A percentile compares a stretch with the other conserved stretches of the same genome.
Evolutionary conservation across 1,284 basidiomycete genomes (phyloP).

Genomic region (Fomitiporia mediterranea): DNA sequence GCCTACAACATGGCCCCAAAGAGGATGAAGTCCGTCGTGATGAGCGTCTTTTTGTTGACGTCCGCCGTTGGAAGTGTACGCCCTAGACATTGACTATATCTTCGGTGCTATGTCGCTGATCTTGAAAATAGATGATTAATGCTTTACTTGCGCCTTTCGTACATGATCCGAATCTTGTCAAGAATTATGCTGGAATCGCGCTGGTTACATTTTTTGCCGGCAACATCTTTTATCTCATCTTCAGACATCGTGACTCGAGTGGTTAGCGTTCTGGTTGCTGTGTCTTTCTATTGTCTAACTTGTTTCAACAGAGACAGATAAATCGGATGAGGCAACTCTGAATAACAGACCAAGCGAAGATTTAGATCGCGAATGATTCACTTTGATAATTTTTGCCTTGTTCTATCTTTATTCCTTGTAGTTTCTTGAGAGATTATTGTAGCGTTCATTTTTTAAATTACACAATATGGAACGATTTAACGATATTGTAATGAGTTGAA

Average conservation of each 20-base stretch:
- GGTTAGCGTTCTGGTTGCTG: constrained; percentile 11
- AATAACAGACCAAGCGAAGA: not conserved
- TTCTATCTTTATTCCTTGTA: not conserved
- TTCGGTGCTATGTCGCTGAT: not conserved
- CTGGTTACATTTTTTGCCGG: constrained; percentile 32
- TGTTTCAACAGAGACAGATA: not conserved
- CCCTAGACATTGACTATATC: not conserved
- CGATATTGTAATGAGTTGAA: too few relatives aligned
- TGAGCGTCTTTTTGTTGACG: constrained; percentile 51
- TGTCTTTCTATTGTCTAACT: not conserved
- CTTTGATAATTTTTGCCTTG: not conserved
- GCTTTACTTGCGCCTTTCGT: constrained; percentile 25
- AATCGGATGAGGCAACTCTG: not conserved
- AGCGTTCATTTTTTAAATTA: too few relatives aligned
- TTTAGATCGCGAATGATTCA: not conserved
- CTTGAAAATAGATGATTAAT: constrained; percentile 10
- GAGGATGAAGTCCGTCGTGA: constrained; percentile 52
- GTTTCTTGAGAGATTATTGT: not conserved
- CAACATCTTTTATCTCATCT: constrained; percentile 32
- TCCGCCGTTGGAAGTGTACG: constrained; percentile 35
- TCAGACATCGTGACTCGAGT: constrained; percentile 28
- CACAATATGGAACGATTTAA: too few relatives aligned
- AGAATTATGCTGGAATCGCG: constrained; percentile 35
- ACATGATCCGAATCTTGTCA: constrained; percentile 31
- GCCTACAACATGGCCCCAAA: constrained; percentile 61